Evolutionary conservation across 2,329 filamentous ascomycete genomes (phyloP).

Genomic region (Annulohypoxylon truncatum): DNA sequence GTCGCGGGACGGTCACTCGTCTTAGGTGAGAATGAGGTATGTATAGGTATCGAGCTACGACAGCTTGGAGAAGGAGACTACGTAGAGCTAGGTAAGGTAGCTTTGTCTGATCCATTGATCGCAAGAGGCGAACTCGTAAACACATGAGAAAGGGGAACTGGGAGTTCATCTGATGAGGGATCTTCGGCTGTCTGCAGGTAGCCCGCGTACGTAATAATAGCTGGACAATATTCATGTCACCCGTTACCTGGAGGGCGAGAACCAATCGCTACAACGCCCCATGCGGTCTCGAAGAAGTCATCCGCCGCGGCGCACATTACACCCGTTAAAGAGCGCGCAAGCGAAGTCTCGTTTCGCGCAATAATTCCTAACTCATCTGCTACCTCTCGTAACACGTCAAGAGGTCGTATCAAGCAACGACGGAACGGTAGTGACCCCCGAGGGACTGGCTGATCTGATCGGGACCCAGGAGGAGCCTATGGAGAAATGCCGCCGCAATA

Average conservation of each 20-base stretch:
- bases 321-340: constrained; percentile 24
- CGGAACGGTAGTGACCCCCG: constrained; percentile 29
- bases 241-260: constrained; percentile 19
- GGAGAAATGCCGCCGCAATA: constrained; percentile 22
- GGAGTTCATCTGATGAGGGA: constrained; percentile 26
- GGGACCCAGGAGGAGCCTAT: constrained; percentile 28
- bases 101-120: constrained; percentile 13
- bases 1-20: constrained; percentile 28
- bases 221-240: constrained; percentile 36
- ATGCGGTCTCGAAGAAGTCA: constrained; percentile 18
- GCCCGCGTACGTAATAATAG: constrained; percentile 34
- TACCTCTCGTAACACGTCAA: constrained; percentile 30
- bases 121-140: constrained; percentile 10
- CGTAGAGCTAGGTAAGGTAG: constrained; percentile 1
- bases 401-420: constrained; percentile 20
- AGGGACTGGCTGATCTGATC: constrained; percentile 29
- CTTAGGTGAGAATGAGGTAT: constrained; percentile 37
- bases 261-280: constrained; percentile 20
- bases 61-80: constrained; percentile 12
- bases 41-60: constrained; percentile 15
- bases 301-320: constrained; percentile 20
- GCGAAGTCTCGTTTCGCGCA: constrained; percentile 34
- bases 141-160: constrained; percentile 17
- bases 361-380: constrained; percentile 37
- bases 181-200: constrained; percentile 36